Base-by-base conservation (phyloP, 2,329 filamentous ascomycete species). In the Aspergillus chevalieri region DNA sequence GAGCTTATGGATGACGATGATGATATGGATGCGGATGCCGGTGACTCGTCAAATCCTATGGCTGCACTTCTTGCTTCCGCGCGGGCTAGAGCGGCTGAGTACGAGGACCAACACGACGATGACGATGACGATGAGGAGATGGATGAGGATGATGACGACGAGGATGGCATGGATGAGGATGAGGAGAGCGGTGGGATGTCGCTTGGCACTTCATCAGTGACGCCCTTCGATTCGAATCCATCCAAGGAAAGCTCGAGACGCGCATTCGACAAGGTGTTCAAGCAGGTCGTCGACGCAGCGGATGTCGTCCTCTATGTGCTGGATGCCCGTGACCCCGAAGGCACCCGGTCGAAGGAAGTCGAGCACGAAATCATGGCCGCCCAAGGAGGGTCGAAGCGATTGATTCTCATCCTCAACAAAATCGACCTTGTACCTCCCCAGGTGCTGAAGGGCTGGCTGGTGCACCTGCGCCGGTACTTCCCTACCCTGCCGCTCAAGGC, bases 241-340 rank as follows among this genome's bases (percentile, higher is more conserved):
- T 57, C 59, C 19, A 71, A 71, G 62, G 83, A 86, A 54, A 80
- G 78, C 43, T 95, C 91, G 47, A 82, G 90, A 63, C 89, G 85
- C 70, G 88, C 89, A 48, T 95, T 92, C 71, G 90, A 95, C 79
- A 95, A 95, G 77, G 84, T 94, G 60, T 96, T 95, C 79, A 95
- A 95, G 77, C 82, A 89, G 65, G 90, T 96, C 14, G 84, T 95
- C 30, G 88, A 94, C 54, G 82, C 87, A 54, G 87, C 91, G 45
- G 91, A 96, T 66, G 90, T 96, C 24, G 80, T 96, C 33, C 82
- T 96, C 47, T 96, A 96, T 71, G 89, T 96, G 46, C 82, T 96
- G 50, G 91, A 96, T 65, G 91, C 92, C 47, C 84, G 91, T 60
- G 90, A 96, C 63, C 91, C 91, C 1, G 87, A 94, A 67, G 89